A percentile compares a stretch with the other conserved stretches of the same genome.
These are phyloP conservation scores for Rhodotorula sp. DNA, from an alignment of 1,284 basidiomycete genomes.

Conservation along the genomic window DNA sequence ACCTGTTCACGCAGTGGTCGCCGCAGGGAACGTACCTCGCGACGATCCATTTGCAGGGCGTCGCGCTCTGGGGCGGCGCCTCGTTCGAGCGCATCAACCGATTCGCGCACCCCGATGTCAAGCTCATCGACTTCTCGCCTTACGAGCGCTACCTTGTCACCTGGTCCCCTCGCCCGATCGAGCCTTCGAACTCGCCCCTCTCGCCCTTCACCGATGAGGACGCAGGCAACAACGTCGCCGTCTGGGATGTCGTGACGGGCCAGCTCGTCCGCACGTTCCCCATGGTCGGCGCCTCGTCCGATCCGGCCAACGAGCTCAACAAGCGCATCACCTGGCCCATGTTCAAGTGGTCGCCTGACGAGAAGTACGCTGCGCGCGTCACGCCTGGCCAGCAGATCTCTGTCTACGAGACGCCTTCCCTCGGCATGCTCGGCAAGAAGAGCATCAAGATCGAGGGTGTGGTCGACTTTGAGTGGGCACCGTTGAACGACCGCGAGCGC, in stretches of 20 bases:
- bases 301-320: slow-evolving; percentile 50
- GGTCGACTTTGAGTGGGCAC: slow-evolving; percentile 98
- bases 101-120: slow-evolving; percentile 93
- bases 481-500: slow-evolving; percentile 81
- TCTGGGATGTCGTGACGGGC: slow-evolving; percentile 96
- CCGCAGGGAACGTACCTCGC: slow-evolving; percentile 91
- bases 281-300: slow-evolving; percentile 47
- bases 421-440: slow-evolving; percentile 96
- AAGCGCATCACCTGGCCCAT: slow-evolving; percentile 83
- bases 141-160: slow-evolving; percentile 97
- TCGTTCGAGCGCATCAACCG: slow-evolving; percentile 83
- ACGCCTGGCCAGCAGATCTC: slow-evolving; percentile 90
- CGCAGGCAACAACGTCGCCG: slow-evolving; percentile 93
- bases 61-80: slow-evolving; percentile 90
- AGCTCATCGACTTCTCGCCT: slow-evolving; percentile 96
- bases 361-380: slow-evolving; percentile 87
- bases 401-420: slow-evolving; percentile 90
- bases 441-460: slow-evolving; percentile 97
- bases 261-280: slow-evolving; percentile 92
- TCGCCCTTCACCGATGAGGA: slow-evolving; percentile 84
- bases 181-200: slow-evolving; percentile 58
- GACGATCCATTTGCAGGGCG: slow-evolving; percentile 92
- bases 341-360: slow-evolving; percentile 97
- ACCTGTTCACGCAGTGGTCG: slow-evolving; percentile 97
- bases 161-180: slow-evolving; percentile 94